Base-by-base conservation (phyloP, 2,329 filamentous ascomycete genomes). In the Podosphaera fusca region DNA sequence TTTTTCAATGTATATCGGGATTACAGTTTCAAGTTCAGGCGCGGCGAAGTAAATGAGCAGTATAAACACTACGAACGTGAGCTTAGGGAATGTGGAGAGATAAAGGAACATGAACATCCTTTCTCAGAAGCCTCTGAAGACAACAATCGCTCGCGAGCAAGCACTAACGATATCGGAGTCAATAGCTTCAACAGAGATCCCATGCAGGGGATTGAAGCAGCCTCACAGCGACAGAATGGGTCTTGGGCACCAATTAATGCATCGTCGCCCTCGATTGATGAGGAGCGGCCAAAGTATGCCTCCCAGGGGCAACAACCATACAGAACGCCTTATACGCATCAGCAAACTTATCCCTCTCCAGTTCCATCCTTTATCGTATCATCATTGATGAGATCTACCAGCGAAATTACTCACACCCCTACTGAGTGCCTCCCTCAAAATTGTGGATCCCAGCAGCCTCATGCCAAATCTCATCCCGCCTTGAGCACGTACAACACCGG, bases 41-140 rank as follows among this genome's bases (percentile, higher is more conserved):
- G 58, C 12, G 69, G 76, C 12, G 78, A 76, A 38, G 78, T 74
- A 1, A 66, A 78, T 2, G 76, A 78, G 59, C 75, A 79, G 61
- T 81, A 76, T 67, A 73, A 72, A 59, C 66, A 71, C 8, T 65
- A 81, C 35, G 73, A 71, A 61, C 66, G 70, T 55, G 79, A 81
- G 63, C 69, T 83, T 1, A 57, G 61, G 6, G 73, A 67, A 3
- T 72, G 82, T 2, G 80, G 80, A n/a, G 61, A 60, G 34, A 57
- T 66, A 40, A 61, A 60, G 42, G 62, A 65, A 50, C 50, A 38
- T 14, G 60, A 65, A 33, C 57, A 58, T 47, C 52, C 55, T 14
- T 58, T 47, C 12, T 63, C 63, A 30, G 64, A 65, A 55, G 61
- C 57, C 12, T 64, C 62, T 9, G 63, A 66, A 40, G 61, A 65